These are phyloP conservation scores for Paspalum notatum DNA, from an alignment of 176 grass and related monocot species.

Conservation along the genomic window DNA sequence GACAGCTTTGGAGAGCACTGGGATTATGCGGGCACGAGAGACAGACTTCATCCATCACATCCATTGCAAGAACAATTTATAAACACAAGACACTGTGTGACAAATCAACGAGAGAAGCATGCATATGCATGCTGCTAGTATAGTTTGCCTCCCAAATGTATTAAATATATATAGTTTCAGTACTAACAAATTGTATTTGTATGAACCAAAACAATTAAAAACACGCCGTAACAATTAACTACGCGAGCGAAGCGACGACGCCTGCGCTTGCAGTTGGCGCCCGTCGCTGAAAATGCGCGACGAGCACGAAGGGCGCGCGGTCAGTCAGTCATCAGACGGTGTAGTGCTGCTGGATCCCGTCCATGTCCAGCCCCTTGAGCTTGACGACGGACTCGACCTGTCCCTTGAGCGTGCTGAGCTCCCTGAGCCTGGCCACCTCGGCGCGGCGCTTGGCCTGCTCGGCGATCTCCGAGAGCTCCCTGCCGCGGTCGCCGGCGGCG, in stretches of 20 bases:
- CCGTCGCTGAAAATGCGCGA: slow-evolving; percentile 32
- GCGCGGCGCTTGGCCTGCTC: slow-evolving; percentile 98
- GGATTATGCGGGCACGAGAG: too few relatives aligned
- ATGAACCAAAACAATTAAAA: neutral
- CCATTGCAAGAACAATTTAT: too few relatives aligned
- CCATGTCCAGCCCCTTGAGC: slow-evolving; percentile 84
- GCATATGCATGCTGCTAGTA: too few relatives aligned
- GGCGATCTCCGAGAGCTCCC: slow-evolving; percentile 88
- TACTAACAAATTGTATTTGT: neutral
- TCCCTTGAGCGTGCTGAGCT: slow-evolving; percentile 72
- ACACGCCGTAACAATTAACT: neutral
- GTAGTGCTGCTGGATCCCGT: slow-evolving; percentile 71
- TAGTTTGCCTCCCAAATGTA: too few relatives aligned
- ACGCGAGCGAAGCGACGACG: neutral
- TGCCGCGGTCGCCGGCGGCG: slow-evolving; percentile 46
- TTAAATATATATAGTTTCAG: too few relatives aligned
- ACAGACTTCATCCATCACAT: too few relatives aligned
- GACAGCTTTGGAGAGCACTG: too few relatives aligned
- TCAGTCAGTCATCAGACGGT: slow-evolving; percentile 52
- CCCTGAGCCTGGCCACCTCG: slow-evolving; percentile 84
- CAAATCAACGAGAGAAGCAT: too few relatives aligned
- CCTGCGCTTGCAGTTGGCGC: neutral
- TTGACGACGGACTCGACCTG: slow-evolving; percentile 71
- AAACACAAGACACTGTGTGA: too few relatives aligned
- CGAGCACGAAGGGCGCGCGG: neutral